These are phyloP conservation scores for Phytophthora foliorum DNA, from an alignment of 352 stramenopile species.

Conservation along the genomic window DNA sequence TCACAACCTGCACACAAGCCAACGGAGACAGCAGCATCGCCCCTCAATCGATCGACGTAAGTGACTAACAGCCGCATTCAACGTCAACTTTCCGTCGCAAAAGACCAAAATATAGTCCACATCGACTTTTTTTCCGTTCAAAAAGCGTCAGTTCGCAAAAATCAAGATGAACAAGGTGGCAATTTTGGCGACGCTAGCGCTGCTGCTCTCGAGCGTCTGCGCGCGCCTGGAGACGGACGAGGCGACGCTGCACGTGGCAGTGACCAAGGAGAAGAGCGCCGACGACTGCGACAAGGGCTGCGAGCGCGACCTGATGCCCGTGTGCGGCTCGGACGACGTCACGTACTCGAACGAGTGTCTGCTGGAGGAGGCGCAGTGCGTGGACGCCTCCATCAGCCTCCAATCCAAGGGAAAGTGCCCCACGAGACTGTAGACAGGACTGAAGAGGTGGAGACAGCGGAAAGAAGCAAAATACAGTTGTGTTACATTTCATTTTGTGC, in stretches of 20 bases:
- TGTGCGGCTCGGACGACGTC: slow-evolving; percentile 69
- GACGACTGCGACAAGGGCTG: slow-evolving; percentile 53
- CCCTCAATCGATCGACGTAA: too few species aligned
- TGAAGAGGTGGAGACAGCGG: too few species aligned
- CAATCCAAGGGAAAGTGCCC: slow-evolving; percentile 48
- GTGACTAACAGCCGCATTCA: too few species aligned
- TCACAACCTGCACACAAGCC: too few species aligned
- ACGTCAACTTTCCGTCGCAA: neutral
- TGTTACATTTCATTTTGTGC: too few species aligned
- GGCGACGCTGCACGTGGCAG: slow-evolving; percentile 9
- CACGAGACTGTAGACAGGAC: too few species aligned
- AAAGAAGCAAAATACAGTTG: too few species aligned
- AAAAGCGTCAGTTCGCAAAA: neutral
- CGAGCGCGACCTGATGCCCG: slow-evolving; percentile 46
- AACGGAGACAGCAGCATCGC: too few species aligned
- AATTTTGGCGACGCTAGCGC: slow-evolving; percentile 11
- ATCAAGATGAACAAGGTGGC: slow-evolving; percentile 15
- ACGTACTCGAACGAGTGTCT: slow-evolving; percentile 70
- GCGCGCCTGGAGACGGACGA: slow-evolving; percentile 14
- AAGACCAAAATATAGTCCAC: neutral
- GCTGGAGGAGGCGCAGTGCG: slow-evolving; percentile 52
- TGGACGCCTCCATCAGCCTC: slow-evolving; percentile 38
- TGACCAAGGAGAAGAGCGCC: neutral
- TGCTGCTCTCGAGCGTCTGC: slow-evolving; percentile 15
- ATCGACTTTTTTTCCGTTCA: neutral